phyloP scores from a whole-genome alignment of 257 asterid species.

The Haberlea rhodopensis region DNA sequence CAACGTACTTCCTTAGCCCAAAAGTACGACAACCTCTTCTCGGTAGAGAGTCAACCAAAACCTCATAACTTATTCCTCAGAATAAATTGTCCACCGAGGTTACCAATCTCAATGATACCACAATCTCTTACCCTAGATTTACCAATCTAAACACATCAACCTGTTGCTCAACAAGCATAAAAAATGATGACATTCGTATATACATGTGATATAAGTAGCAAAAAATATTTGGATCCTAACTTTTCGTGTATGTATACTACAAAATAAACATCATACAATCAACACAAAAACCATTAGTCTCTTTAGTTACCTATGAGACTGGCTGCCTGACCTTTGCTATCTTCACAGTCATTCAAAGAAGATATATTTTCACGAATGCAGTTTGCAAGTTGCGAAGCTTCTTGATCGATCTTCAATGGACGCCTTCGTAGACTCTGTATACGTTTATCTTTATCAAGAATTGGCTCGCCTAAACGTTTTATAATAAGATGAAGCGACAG shows the following conservation, averaged over 20 bases:
- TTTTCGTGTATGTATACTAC: not conserved
- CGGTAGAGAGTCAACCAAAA: no score
- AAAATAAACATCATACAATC: constrained; percentile 26
- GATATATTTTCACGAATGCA: constrained; percentile 59
- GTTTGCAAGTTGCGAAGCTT: constrained; percentile 56
- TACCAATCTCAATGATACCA: no score
- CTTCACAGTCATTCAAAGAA: constrained; percentile 35
- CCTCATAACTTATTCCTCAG: no score
- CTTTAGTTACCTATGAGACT: constrained; percentile 42
- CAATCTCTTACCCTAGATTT: no score
- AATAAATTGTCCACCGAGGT: no score
- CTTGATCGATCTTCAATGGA: constrained; percentile 63
- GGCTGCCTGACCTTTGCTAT: constrained; percentile 53
- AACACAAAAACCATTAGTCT: constrained; percentile 6
- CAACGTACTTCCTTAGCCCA: no score
- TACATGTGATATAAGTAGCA: no score
- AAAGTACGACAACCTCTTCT: no score
- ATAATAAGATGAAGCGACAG: not conserved
- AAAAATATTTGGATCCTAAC: constrained; percentile 6
- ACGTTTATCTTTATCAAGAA: constrained; percentile 5
- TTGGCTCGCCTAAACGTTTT: not conserved
- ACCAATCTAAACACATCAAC: no score
- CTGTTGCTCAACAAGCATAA: no score
- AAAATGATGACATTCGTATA: no score
- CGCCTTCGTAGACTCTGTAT: constrained; percentile 57